Evolutionary conservation across 1,284 basidiomycete genomes (phyloP).

Genomic region (Ceratobasidium sp.): DNA sequence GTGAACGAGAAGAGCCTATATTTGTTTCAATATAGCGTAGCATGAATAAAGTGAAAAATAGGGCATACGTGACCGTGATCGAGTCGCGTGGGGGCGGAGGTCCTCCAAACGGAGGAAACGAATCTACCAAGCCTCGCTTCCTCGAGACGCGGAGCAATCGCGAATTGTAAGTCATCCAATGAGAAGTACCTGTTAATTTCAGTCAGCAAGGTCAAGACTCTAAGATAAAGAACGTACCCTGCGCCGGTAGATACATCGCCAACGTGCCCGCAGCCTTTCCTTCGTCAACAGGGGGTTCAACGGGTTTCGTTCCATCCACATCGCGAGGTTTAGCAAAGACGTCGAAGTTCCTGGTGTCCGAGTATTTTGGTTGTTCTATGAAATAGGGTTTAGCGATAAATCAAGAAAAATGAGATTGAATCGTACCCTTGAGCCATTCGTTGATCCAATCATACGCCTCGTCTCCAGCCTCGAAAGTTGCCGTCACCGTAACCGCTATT

Average conservation of each 20-base stretch:
- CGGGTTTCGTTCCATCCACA: neutral
- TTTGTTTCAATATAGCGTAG: neutral
- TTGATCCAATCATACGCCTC: slow-evolving; percentile 33
- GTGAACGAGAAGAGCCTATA: slow-evolving; percentile 65
- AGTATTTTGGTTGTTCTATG: slow-evolving; percentile 21
- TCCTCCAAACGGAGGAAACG: neutral
- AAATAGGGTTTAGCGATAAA: neutral
- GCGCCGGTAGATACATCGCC: slow-evolving; percentile 16
- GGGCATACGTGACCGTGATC: slow-evolving; percentile 15
- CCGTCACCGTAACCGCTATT: slow-evolving; percentile 17
- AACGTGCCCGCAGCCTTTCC: neutral
- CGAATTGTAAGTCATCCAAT: slow-evolving; percentile 4
- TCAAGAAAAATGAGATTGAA: neutral
- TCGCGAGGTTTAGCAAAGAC: slow-evolving; percentile 24
- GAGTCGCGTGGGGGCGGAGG: too few species aligned
- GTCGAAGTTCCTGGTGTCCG: slow-evolving; percentile 17
- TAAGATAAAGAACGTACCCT: neutral
- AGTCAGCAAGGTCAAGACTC: neutral
- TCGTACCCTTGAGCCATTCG: slow-evolving; percentile 29
- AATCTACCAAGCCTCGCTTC: neutral
- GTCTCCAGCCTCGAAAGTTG: slow-evolving; percentile 26
- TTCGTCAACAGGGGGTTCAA: neutral
- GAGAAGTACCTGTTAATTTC: neutral
- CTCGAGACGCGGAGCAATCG: neutral
- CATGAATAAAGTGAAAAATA: neutral